Base-by-base conservation (phyloP, 192 early-diverging fungal genomes). In the Umbelopsis isabellina region DNA sequence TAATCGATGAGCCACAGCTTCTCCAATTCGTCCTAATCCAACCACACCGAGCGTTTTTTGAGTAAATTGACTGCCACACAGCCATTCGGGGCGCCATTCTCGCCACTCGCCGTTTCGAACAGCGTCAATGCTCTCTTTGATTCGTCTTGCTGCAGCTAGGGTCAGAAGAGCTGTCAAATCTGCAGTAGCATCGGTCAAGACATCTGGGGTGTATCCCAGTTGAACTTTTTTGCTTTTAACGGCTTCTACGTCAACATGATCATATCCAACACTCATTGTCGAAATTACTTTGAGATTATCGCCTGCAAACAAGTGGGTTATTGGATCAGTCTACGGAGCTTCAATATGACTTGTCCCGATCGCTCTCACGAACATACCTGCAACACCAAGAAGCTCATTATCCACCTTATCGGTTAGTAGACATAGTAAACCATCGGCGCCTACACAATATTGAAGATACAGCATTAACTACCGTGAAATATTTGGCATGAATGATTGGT, bases 111-210 rank as follows among this genome's bases (percentile, higher is more conserved):
- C 84, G 25, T 55, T 71, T 50, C 78, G 72, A 2, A 77, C 83
- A 30, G 83, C 80, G 25, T 65, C 49, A 22, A 83, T 74, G 44
- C 71, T 68, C 72, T 88, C 84, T 45, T 87, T 88, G 52, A 92
- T 83, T 33, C 88, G 81, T 35, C 95, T 85, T 11, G 87, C 79
- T 0, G 91, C 91, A 37, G 90, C 85, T 33, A 97, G 78, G 16
- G 91, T 83, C 66, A 97, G 78, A n/a, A 92, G 80, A 4, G 91
- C 83, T 0, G 92, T 89, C 6, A 92, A 82, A 46, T 95, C 94
- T 6, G 95, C 95, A 13, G 91, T 91, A 0, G 94, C 94, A 67
- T 95, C 93, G 0, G 95, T 97, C 46, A 95, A 80, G 1, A 95
- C 95, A 65, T 91, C 91, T 6, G 95, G 93, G 1, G 95, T 97